Evolutionary conservation across 2,329 filamentous ascomycete genomes (phyloP).

Genomic region (Dryadomyces sulphureus): DNA sequence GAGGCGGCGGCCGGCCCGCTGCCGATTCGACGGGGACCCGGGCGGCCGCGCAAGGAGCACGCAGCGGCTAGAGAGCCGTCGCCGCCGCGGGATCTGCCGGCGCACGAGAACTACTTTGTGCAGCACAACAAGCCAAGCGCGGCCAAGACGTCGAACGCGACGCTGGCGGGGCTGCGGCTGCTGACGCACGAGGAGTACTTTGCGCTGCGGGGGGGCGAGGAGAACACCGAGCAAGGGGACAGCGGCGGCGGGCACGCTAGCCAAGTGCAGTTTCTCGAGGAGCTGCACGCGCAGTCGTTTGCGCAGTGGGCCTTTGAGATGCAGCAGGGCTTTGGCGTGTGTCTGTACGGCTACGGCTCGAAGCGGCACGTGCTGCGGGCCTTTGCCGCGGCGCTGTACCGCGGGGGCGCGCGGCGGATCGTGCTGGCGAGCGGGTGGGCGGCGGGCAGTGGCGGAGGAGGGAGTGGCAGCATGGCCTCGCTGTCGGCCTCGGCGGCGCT

Average conservation of each 20-base stretch:
- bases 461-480: not conserved
- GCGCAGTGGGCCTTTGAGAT: slow-evolving; percentile 90
- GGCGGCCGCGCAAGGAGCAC: slow-evolving; percentile 9
- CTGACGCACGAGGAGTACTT: slow-evolving; percentile 93
- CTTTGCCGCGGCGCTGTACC: slow-evolving; percentile 59
- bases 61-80: slow-evolving; percentile 33
- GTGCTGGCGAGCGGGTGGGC: slow-evolving; percentile 81
- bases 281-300: slow-evolving; percentile 68
- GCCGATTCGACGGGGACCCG: slow-evolving; percentile 15
- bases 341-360: slow-evolving; percentile 84
- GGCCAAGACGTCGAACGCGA: slow-evolving; percentile 77
- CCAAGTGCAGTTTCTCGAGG: slow-evolving; percentile 57
- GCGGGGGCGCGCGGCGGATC: slow-evolving; percentile 37
- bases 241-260: slow-evolving; percentile 43
- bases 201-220: slow-evolving; percentile 43
- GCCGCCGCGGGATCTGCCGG: slow-evolving; percentile 65
- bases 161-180: slow-evolving; percentile 55
- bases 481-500: slow-evolving; percentile 23
- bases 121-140: slow-evolving; percentile 75
- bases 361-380: slow-evolving; percentile 62
- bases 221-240: slow-evolving; percentile 22
- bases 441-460: slow-evolving; percentile 12
- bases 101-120: slow-evolving; percentile 86
- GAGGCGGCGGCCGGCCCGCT: slow-evolving; percentile 16
- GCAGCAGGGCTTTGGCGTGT: slow-evolving; percentile 71